Evolutionary conservation across 208 protist species (phyloP).

Genomic region (Leishmania tropica): DNA sequence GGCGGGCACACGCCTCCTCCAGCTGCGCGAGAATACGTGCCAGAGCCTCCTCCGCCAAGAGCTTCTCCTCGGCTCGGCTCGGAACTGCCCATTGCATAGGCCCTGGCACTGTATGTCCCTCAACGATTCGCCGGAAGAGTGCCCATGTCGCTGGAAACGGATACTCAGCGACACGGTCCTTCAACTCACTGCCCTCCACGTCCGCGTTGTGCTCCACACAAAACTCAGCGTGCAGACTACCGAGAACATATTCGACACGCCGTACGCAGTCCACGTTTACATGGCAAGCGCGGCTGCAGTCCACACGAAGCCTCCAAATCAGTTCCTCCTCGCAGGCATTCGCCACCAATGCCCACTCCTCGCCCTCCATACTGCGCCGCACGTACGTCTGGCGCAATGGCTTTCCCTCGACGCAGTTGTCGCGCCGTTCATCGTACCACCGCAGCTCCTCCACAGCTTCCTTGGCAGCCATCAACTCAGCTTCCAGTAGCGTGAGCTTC

Average conservation of each 20-base stretch:
- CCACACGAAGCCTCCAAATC: slow-evolving; percentile 25
- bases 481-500: not conserved
- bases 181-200: slow-evolving; percentile 22
- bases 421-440: slow-evolving; percentile 10
- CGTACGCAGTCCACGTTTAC: slow-evolving; percentile 33
- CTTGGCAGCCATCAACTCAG: not conserved
- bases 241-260: slow-evolving; percentile 25
- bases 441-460: slow-evolving; percentile 12
- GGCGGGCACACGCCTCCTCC: slow-evolving; percentile 15
- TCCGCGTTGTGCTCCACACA: slow-evolving; percentile 42
- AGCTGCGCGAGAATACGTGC: slow-evolving; percentile 9
- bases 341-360: slow-evolving; percentile 36
- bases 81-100: not conserved
- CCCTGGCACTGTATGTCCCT: not conserved
- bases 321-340: slow-evolving; percentile 24
- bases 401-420: slow-evolving; percentile 12
- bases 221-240: slow-evolving; percentile 39
- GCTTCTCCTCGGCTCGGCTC: not conserved
- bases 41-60: slow-evolving; percentile 21
- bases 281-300: slow-evolving; percentile 41
- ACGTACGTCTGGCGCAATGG: slow-evolving; percentile 2
- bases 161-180: slow-evolving; percentile 12
- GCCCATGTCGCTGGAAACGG: slow-evolving; percentile 17
- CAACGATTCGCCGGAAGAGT: slow-evolving; percentile 2
- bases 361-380: slow-evolving; percentile 14